phyloP scores from a whole-genome alignment of 208 protist genomes.

The Entamoeba histolytica region DNA sequence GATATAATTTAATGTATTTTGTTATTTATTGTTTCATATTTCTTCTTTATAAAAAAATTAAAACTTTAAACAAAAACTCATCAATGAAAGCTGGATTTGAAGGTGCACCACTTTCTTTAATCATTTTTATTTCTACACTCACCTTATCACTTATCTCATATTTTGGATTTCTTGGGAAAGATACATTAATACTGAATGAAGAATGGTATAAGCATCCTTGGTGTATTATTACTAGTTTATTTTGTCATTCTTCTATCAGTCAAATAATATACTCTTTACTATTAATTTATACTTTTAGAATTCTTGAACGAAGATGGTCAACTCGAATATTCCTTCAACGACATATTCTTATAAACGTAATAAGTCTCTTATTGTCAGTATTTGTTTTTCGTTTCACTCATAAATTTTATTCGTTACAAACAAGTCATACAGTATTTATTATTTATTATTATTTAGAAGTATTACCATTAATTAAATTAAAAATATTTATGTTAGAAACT shows the following conservation, averaged over 20 bases:
- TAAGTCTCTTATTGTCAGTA: neutral
- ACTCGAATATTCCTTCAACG: neutral
- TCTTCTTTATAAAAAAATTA: no score
- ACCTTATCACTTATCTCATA: neutral
- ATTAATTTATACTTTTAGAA: neutral
- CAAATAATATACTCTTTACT: neutral
- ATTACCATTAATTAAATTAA: neutral
- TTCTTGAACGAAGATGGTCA: neutral
- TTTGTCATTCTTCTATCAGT: neutral
- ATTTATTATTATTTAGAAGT: neutral
- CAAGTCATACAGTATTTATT: neutral
- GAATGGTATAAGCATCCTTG: neutral
- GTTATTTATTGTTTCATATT: no score
- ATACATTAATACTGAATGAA: neutral
- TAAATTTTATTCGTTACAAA: neutral
- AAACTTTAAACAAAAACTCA: no score
- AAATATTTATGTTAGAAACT: neutral
- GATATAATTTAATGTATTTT: no score
- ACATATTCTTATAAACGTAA: neutral
- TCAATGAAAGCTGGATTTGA: neutral
- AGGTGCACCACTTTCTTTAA: neutral
- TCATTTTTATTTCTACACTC: neutral
- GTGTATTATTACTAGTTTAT: neutral
- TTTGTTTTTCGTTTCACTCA: neutral
- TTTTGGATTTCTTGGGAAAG: neutral